Percentiles rank a stretch among this genome's conserved stretches.
Evolutionary conservation across 2,329 filamentous ascomycete genomes (phyloP).

Genomic region (Microsporum ferrugineum): DNA sequence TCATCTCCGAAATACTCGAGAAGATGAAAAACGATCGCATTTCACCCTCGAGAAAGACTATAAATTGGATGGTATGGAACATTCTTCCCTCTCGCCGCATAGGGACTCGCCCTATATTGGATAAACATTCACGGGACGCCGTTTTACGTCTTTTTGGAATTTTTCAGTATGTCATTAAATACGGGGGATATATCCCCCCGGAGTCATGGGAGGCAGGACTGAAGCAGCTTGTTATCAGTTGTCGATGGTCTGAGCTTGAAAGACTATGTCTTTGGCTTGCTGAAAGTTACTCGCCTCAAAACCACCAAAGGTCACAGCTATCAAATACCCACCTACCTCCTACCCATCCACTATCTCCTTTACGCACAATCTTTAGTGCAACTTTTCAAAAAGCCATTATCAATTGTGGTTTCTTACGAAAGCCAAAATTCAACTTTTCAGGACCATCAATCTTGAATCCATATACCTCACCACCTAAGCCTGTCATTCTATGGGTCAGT

Average conservation of each 20-base stretch:
- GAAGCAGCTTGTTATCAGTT: conserved; percentile 48
- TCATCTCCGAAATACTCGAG: conserved; percentile 29
- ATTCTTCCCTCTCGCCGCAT: conserved; percentile 23
- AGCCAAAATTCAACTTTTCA: conserved; percentile 18
- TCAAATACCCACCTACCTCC: conserved; percentile 2
- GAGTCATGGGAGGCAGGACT: conserved; percentile 47
- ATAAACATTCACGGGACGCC: conserved; percentile 26
- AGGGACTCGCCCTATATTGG: conserved; percentile 20
- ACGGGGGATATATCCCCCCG: conserved; percentile 32
- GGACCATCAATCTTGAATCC: conserved; percentile 14
- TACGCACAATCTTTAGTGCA: conserved; percentile 33
- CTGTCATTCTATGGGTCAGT: conserved; percentile 30
- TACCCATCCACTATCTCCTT: conserved; percentile 14
- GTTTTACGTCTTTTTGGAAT: conserved; percentile 37
- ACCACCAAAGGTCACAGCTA: neutral
- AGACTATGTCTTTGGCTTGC: conserved; percentile 44
- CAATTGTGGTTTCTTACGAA: conserved; percentile 38
- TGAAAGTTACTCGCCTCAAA: conserved; percentile 25
- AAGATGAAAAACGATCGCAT: conserved; percentile 40
- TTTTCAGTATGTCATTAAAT: conserved; percentile 38
- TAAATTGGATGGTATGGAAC: conserved; percentile 33
- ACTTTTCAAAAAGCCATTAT: conserved; percentile 39
- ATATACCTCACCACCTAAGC: conserved; percentile 14
- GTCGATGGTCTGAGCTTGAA: conserved; percentile 41
- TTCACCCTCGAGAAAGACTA: conserved; percentile 34